Evolutionary conservation across 139 green algal genomes (phyloP).

Genomic region (Diplosphaera chodatii): DNA sequence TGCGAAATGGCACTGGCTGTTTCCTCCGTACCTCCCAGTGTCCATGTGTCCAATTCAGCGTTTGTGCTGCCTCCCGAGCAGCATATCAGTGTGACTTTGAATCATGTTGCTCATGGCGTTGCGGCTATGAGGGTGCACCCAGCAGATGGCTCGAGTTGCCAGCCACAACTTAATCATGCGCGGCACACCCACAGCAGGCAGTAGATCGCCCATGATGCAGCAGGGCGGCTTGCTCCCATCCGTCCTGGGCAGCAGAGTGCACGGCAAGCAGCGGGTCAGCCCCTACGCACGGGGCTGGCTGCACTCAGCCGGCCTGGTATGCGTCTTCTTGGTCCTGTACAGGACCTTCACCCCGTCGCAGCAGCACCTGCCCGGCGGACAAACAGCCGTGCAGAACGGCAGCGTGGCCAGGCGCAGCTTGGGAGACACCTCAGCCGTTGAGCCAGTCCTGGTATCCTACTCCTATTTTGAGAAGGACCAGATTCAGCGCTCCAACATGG

Average conservation of each 20-base stretch:
- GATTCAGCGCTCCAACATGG: constrained; percentile 52
- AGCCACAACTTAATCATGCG: not conserved
- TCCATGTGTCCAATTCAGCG: too few species aligned
- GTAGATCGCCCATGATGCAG: not conserved
- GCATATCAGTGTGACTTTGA: too few species aligned
- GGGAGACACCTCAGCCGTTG: not conserved
- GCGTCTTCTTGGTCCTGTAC: not conserved
- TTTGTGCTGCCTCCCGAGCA: too few species aligned
- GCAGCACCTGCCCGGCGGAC: not conserved
- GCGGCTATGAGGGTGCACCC: too few species aligned
- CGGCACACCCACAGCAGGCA: not conserved
- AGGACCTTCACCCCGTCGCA: not conserved
- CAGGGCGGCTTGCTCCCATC: not conserved
- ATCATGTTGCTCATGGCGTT: too few species aligned
- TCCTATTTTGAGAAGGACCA: constrained; percentile 65
- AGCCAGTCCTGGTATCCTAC: constrained; percentile 54
- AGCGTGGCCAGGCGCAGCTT: not conserved
- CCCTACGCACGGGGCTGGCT: not conserved
- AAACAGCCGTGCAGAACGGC: not conserved
- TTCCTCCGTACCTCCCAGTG: too few species aligned
- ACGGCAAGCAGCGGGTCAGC: not conserved
- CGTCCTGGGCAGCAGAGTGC: not conserved
- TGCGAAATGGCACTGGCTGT: too few species aligned
- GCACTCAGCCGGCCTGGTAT: not conserved
- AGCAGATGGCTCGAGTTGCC: not conserved